These are phyloP conservation scores for Coniochaeta prunicola DNA, from an alignment of 2,329 filamentous ascomycete species.

Conservation along the genomic window DNA sequence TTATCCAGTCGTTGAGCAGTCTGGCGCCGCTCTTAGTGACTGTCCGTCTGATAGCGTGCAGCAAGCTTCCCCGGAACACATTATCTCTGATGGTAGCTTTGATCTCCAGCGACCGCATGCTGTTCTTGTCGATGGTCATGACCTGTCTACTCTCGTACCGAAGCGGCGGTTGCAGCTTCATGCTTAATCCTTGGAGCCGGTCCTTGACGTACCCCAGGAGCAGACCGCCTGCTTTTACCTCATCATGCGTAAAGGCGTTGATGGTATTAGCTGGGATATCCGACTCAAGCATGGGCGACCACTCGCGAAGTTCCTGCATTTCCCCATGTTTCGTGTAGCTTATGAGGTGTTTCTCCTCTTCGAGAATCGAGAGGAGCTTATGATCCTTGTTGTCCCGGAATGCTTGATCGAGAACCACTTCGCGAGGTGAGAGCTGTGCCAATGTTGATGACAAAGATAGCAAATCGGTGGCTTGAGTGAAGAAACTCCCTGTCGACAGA, in stretches of 20 bases:
- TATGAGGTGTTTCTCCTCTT: constrained; percentile 68
- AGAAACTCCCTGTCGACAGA: constrained; percentile 90
- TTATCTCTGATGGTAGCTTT: constrained; percentile 79
- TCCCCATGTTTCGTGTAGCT: constrained; percentile 56
- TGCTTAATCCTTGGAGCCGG: constrained; percentile 66
- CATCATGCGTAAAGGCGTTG: constrained; percentile 54
- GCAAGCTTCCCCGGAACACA: constrained; percentile 69
- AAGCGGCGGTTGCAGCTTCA: constrained; percentile 77
- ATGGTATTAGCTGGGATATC: constrained; percentile 49
- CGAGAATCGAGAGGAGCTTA: constrained; percentile 58
- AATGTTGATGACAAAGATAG: constrained; percentile 70
- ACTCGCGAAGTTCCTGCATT: constrained; percentile 50
- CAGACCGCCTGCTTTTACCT: constrained; percentile 70
- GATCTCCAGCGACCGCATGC: constrained; percentile 81
- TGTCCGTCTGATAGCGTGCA: constrained; percentile 84
- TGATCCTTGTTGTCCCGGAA: constrained; percentile 52
- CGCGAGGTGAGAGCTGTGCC: constrained; percentile 74
- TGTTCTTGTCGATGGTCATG: constrained; percentile 91
- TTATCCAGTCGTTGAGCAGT: constrained; percentile 77
- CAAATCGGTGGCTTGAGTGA: constrained; percentile 68
- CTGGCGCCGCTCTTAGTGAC: constrained; percentile 87
- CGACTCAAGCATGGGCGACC: constrained; percentile 71
- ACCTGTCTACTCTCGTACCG: constrained; percentile 67
- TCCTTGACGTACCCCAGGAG: constrained; percentile 80
- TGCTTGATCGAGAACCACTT: constrained; percentile 70